Evolutionary conservation across 768 basidiomycete genomes (phyloP), one percentile per base, ranked within the genome.

Genomic region (Dendrothele bispora): DNA sequence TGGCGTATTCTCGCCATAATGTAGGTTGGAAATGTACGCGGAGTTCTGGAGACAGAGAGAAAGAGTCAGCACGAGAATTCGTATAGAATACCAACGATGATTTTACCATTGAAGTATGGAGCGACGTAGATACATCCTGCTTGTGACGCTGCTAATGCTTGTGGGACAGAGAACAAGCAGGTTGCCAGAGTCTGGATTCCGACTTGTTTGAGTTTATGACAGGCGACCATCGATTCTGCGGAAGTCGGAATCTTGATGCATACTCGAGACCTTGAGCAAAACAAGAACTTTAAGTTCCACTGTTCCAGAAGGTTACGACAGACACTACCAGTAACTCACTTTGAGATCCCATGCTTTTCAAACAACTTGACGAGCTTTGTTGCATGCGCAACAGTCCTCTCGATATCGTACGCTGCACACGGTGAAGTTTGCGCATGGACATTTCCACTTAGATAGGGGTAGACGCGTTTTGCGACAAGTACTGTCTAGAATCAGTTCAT

Each of bases 191-290:
- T 81, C 35, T 74, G 63, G 37, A 82, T 80, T 6, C 75, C 76
- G 22, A 65, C 57, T 17, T 65, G 66, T 29, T 71, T 63, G 22
- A 81, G 71, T 21, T 69, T 54, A 21, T 65, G 64, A 53, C 79
- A 80, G 1, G 82, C 80, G 14, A 75, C 49, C 36, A 81, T 62
- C 5, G 74, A 73, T 51, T 79, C 74, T 3, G 76, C 75, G 0
- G 79, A 82, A 12, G 74, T 65, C 15, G 80, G 81, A 34, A 84
- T 78, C 58, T 83, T 84, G 61, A 84, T 77, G 56, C 79, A 80
- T 20, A 79, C 75, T 10, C 78, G 68, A 21, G 70, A 64, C 53
- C 74, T 73, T 46, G n/a, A 48, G 32, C n/a, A 7, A 17, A 43
- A 7, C 4, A 15, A 24, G 20, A 18, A 45, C n/a, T 30, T 3